Evolutionary conservation across 2,329 filamentous ascomycete species (phyloP).

Genomic region (Fusarium pseudonygamai): DNA sequence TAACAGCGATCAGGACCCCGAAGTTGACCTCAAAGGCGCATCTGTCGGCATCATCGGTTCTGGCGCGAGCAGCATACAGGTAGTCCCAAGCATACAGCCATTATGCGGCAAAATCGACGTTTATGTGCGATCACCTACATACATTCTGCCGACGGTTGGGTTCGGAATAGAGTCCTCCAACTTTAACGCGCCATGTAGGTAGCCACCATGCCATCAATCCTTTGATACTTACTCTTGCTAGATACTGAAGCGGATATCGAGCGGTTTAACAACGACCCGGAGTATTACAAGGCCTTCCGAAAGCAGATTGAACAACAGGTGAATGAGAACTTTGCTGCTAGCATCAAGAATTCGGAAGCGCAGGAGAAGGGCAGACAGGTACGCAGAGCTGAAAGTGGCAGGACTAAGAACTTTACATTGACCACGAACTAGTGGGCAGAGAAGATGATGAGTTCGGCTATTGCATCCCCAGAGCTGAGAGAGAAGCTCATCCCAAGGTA

Average conservation of each 20-base stretch:
- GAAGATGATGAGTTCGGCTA: not conserved
- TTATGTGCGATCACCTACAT: not conserved
- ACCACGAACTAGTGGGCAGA: not conserved
- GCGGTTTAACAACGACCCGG: not conserved
- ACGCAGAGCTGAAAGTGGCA: too few relatives aligned
- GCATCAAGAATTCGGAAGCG: not conserved
- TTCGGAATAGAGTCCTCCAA: not conserved
- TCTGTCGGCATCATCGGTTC: not conserved
- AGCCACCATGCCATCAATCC: fast-evolving
- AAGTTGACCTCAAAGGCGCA: not conserved
- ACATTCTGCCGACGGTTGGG: not conserved
- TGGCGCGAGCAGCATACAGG: not conserved
- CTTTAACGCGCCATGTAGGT: not conserved
- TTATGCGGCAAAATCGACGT: not conserved
- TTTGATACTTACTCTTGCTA: fast-evolving
- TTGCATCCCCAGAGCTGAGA: not conserved
- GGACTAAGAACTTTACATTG: too few relatives aligned
- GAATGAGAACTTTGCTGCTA: not conserved
- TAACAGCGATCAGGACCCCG: not conserved
- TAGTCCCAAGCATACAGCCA: not conserved
- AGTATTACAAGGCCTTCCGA: not conserved
- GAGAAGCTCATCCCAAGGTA: not conserved
- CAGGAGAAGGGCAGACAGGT: not conserved
- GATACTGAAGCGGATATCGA: not conserved
- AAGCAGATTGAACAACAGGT: not conserved